Base-by-base conservation (phyloP, 257 asterid genomes). In the Paraleonurus japonicus region DNA sequence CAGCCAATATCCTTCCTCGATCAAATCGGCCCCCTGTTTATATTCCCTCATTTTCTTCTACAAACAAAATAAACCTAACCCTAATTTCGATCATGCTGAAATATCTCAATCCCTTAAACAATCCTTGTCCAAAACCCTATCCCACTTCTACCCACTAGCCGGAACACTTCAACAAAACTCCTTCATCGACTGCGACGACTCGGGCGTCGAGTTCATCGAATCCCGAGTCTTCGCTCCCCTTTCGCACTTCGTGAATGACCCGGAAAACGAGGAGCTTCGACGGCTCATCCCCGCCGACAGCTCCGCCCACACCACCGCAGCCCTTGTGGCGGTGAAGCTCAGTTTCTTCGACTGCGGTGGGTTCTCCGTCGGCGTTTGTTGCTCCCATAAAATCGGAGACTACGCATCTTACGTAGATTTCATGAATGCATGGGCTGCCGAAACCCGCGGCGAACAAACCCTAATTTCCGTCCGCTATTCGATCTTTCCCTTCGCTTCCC, bases 391-490 rank as follows among this genome's bases (percentile, higher is more conserved):
- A 53, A 3, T 48, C 7, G 64, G 12, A 4, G 70, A 72, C 4
- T 1, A 1, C 0, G 5, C 57, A 3, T 51, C 65, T 22, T 10
- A 17, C 2, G 35, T 9, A 2, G 11, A 4, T 28, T 73, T 73
- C 5, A 63, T 73, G 65, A 65, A 73, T 27, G 65, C 78, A n/a
- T 73, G 78, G 78, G 78, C 67, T 0, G 26, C 60, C 16, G 2
- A 17, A 2, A 53, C 24, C 22, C 64, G 39, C 1, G 41, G 26
- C n/a, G 74, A 17, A 6, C 0, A 32, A 10, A 39, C 13, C 27
- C 43, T 27, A 53, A 35, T 53, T 33, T 4, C 32, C 72, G 0
- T 0, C 78, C 68, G n/a, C 12, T 60, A 3, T 65, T 73, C 35
- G 64, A 53, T 24, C 2, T 54, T 9, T 33, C 68, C 2, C 2